Percentiles rank a stretch among this genome's conserved stretches.
Conservation (phyloP, 805 yeast species). For the Gaillardinia entomophila region DNA sequence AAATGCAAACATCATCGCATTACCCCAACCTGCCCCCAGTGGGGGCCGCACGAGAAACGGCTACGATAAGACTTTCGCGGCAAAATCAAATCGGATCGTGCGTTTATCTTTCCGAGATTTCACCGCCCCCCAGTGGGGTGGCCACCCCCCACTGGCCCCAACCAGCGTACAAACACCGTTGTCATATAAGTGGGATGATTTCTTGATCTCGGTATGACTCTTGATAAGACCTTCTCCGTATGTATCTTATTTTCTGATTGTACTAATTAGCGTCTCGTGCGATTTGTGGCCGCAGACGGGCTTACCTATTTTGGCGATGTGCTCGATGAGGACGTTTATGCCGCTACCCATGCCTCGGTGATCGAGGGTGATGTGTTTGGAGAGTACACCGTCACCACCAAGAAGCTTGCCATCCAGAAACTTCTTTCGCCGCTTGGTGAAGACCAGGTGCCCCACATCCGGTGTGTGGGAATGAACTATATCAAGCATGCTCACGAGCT, state of each 20-base stretch:
- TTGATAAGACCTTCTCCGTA: background rate
- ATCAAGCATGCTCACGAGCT: slow-evolving; percentile 37
- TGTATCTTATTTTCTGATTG: background rate
- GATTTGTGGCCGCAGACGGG: slow-evolving; percentile 44
- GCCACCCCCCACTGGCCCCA: too few relatives aligned
- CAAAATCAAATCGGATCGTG: too few relatives aligned
- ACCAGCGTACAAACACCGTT: too few relatives aligned
- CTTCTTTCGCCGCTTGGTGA: slow-evolving; percentile 37
- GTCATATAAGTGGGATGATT: too few relatives aligned
- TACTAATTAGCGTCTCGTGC: slow-evolving; percentile 20
- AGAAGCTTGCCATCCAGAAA: slow-evolving; percentile 12
- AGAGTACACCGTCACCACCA: background rate
- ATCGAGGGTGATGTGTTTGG: slow-evolving; percentile 9
- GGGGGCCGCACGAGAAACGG: too few relatives aligned
- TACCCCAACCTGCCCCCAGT: too few relatives aligned
- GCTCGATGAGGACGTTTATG: slow-evolving; percentile 30
- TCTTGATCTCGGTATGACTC: background rate
- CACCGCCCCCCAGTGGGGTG: too few relatives aligned
- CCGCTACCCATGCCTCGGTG: slow-evolving; percentile 7
- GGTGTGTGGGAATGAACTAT: slow-evolving; percentile 51
- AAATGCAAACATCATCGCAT: too few relatives aligned
- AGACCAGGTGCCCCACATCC: slow-evolving; percentile 32
- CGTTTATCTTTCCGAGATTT: too few relatives aligned
- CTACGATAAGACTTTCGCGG: too few relatives aligned
- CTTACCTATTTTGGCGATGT: slow-evolving; percentile 34